A percentile compares a stretch with the other conserved stretches of the same genome.
phyloP scores from a whole-genome alignment of 2,329 filamentous ascomycete genomes.

The Diaporthe amygdali region DNA sequence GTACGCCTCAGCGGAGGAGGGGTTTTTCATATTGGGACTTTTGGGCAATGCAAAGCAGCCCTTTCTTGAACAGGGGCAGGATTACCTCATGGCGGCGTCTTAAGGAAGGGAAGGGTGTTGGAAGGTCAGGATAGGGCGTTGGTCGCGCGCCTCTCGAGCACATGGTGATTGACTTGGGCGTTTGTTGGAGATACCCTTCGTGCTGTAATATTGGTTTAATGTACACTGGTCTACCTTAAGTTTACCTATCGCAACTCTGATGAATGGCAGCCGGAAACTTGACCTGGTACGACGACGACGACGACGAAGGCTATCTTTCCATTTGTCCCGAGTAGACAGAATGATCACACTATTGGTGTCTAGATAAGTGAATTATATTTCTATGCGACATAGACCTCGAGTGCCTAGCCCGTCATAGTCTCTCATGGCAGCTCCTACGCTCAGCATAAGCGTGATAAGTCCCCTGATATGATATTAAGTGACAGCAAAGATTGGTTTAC shows the following conservation, averaged over 20 bases:
- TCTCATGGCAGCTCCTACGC: not conserved
- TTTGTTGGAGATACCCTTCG: slow-evolving; percentile 10
- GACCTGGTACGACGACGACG: not conserved
- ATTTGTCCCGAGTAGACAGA: not conserved
- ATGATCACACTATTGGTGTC: not conserved
- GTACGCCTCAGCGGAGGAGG: not conserved
- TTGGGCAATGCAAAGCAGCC: not conserved
- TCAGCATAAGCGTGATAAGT: not conserved
- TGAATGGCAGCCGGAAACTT: not conserved
- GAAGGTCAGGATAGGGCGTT: not conserved
- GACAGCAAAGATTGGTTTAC: not conserved
- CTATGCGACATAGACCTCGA: not conserved
- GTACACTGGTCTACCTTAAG: not conserved
- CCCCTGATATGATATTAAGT: not conserved
- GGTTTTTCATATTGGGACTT: not conserved
- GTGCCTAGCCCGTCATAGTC: not conserved
- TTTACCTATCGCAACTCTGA: not conserved
- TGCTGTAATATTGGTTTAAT: not conserved
- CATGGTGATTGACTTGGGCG: not conserved
- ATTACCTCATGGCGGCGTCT: no score
- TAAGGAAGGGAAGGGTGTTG: not conserved
- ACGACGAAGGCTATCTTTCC: not conserved
- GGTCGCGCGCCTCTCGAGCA: not conserved
- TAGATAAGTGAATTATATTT: not conserved
- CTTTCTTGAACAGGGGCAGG: not conserved